These are phyloP conservation scores for Kwoniella newhampshirensis DNA, from an alignment of 768 basidiomycete genomes.

Conservation along the genomic window DNA sequence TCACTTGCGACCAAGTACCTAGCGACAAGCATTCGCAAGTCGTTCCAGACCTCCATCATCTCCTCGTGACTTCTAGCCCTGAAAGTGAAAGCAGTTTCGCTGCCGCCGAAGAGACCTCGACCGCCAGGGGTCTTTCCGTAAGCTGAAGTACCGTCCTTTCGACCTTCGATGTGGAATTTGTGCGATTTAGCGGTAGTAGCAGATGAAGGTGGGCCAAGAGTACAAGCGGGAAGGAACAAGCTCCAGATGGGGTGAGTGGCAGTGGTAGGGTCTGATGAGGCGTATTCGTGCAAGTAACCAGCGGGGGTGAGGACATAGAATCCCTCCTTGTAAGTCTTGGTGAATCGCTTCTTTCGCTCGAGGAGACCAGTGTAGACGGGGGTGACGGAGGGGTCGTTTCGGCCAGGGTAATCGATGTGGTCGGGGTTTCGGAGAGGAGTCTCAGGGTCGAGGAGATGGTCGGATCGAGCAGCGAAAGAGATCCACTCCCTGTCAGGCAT, in stretches of 20 bases:
- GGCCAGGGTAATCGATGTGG: conserved; percentile 77
- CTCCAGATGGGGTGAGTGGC: conserved; percentile 67
- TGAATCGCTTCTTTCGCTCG: conserved; percentile 95
- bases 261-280: conserved; percentile 66
- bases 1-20: conserved; percentile 92
- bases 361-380: conserved; percentile 85
- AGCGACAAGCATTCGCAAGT: conserved; percentile 87
- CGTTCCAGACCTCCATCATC: conserved; percentile 99
- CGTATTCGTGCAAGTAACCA: conserved; percentile 92
- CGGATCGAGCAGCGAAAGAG: conserved; percentile 84
- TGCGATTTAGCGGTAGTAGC: conserved; percentile 67
- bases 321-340: conserved; percentile 75
- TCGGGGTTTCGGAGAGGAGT: conserved; percentile 68
- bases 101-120: conserved; percentile 54
- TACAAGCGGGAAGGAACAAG: conserved; percentile 91
- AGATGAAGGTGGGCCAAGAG: conserved; percentile 83
- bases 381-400: conserved; percentile 80
- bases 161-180: conserved; percentile 96
- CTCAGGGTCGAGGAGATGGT: conserved; percentile 94
- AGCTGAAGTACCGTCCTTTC: conserved; percentile 73
- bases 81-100: conserved; percentile 76
- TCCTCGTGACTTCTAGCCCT: conserved; percentile 84
- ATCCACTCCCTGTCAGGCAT: conserved; percentile 93
- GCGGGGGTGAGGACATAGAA: conserved; percentile 93
- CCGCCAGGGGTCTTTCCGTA: conserved; percentile 52